A percentile compares a stretch with the other conserved stretches of the same genome.
phyloP scores from a whole-genome alignment of 306 rosid genomes.

The Pachyrhizus erosus region DNA sequence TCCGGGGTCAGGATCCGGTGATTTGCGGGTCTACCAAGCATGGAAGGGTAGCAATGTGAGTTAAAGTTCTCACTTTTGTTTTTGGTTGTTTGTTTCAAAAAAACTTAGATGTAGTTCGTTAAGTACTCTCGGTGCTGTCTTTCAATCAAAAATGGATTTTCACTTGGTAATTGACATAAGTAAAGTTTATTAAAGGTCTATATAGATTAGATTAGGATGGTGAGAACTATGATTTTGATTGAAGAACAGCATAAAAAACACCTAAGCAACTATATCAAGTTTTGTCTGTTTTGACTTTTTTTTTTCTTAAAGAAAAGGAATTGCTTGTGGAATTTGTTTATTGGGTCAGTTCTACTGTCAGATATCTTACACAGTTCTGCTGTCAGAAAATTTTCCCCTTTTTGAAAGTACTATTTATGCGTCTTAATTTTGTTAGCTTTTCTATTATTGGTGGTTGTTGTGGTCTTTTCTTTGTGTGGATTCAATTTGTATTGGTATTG shows the following conservation, averaged over 20 bases:
- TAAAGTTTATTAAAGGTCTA: background rate
- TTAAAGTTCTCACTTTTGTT: conserved; percentile 11
- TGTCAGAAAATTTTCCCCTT: conserved; percentile 1
- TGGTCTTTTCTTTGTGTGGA: background rate
- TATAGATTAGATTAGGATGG: background rate
- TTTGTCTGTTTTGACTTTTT: background rate
- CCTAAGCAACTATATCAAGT: background rate
- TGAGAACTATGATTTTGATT: background rate
- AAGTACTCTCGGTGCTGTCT: background rate
- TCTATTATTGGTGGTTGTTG: conserved; percentile 7
- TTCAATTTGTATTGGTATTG: conserved; percentile 4
- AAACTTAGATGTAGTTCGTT: background rate
- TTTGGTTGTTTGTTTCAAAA: background rate
- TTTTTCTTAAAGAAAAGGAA: background rate
- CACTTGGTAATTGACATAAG: background rate
- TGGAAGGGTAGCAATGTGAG: conserved; percentile 99
- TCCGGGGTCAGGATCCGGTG: conserved; percentile 78
- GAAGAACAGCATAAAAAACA: background rate
- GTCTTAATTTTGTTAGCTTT: conserved; percentile 20
- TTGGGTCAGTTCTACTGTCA: background rate
- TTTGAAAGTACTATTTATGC: background rate
- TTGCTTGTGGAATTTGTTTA: background rate
- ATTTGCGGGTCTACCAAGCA: conserved; percentile 78
- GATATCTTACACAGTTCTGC: conserved; percentile 28
- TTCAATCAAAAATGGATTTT: background rate